A percentile compares a stretch with the other conserved stretches of the same genome.
Evolutionary conservation across 768 basidiomycete genomes (phyloP).

Genomic region (Serendipita vermifera): DNA sequence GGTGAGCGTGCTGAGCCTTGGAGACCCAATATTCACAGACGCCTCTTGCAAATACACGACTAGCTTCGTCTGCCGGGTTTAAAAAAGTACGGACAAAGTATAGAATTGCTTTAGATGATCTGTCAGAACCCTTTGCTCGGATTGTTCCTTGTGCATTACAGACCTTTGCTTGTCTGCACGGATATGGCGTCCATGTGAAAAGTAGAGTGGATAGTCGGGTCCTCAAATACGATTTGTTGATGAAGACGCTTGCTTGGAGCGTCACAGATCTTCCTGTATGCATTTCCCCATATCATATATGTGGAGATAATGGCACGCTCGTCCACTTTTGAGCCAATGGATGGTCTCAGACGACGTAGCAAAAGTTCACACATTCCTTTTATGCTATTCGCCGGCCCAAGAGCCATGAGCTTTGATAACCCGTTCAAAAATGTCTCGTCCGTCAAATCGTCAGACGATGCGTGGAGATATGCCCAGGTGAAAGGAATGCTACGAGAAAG

Average conservation of each 20-base stretch:
- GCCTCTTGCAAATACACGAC: conserved; percentile 30
- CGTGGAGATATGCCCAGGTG: conserved; percentile 34
- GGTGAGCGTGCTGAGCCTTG: background rate
- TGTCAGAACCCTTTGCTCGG: too few relatives aligned
- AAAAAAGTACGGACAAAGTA: conserved; percentile 31
- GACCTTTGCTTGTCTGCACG: too few relatives aligned
- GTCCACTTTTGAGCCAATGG: background rate
- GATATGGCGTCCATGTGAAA: too few relatives aligned
- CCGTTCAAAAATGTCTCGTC: conserved; percentile 11
- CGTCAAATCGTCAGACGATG: conserved; percentile 17
- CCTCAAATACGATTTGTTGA: background rate
- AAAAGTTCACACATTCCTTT: background rate
- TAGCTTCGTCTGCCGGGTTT: conserved; percentile 24
- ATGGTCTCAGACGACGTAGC: background rate
- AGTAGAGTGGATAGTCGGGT: background rate
- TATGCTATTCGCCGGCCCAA: background rate
- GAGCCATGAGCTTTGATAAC: background rate
- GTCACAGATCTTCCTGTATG: too few relatives aligned
- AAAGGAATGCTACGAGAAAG: conserved; percentile 25
- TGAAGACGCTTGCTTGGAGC: background rate
- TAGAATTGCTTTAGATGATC: conserved; percentile 28
- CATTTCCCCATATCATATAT: background rate
- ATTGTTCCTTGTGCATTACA: too few relatives aligned
- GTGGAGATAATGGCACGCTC: background rate
- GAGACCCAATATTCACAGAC: conserved; percentile 34